Evolutionary conservation across 108 stramenopile genomes (phyloP).

Genomic region (Schizochytrium sp.): DNA sequence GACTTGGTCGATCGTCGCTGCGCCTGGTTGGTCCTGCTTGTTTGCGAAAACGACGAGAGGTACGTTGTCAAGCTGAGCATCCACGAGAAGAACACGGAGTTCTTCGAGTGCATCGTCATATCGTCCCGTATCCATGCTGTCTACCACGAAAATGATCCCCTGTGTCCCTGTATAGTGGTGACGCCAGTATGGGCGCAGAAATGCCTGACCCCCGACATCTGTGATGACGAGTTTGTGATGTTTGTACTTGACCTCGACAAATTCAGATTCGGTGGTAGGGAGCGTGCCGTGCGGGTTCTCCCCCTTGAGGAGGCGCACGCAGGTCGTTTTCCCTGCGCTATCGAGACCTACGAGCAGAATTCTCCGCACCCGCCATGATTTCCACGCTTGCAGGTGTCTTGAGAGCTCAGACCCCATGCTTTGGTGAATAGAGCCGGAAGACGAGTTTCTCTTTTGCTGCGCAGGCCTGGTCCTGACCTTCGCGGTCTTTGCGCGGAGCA

Average conservation of each 20-base stretch:
- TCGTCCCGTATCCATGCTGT: not conserved
- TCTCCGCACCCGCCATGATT: not conserved
- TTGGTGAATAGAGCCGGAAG: not conserved
- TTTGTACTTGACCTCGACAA: not conserved
- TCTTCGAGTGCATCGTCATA: not conserved
- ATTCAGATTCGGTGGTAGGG: not conserved
- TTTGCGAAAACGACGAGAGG: not conserved
- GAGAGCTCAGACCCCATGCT: not conserved
- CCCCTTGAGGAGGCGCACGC: not conserved
- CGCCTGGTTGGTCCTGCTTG: not conserved
- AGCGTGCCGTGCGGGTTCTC: not conserved
- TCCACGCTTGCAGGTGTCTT: not conserved
- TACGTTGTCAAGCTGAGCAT: not conserved
- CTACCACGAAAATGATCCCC: not conserved
- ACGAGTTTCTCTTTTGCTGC: too few species aligned
- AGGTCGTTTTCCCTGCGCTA: not conserved
- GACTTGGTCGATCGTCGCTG: not conserved
- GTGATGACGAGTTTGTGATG: not conserved
- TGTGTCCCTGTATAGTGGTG: not conserved
- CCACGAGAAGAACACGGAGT: not conserved
- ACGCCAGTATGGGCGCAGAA: not conserved
- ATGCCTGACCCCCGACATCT: not conserved
- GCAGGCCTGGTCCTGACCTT: too few species aligned
- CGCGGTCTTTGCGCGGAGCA: too few species aligned
- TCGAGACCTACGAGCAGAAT: constrained; percentile 2